A percentile compares a stretch with the other conserved stretches of the same genome.
Evolutionary conservation across 805 yeast species (phyloP).

Genomic region (Zygosaccharomyces lentus): DNA sequence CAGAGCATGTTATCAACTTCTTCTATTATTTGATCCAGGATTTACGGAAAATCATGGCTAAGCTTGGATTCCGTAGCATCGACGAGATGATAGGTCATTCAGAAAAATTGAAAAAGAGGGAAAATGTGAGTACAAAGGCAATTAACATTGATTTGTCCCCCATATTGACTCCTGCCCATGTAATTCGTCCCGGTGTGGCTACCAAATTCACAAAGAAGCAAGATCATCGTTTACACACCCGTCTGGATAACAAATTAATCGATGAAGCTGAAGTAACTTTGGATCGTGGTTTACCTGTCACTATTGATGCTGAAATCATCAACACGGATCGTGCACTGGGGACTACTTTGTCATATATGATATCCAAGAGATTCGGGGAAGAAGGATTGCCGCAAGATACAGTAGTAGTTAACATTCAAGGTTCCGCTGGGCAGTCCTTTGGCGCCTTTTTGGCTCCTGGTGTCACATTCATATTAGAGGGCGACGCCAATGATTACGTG

Average conservation of each 20-base stretch:
- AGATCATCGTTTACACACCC: constrained; percentile 88
- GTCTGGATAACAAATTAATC: constrained; percentile 91
- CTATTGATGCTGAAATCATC: constrained; percentile 86
- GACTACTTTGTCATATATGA: constrained; percentile 88
- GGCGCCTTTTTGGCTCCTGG: constrained; percentile 98
- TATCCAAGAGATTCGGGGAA: constrained; percentile 91
- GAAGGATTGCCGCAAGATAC: constrained; percentile 93
- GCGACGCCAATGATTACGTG: constrained; percentile 97
- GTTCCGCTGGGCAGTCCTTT: constrained; percentile 97
- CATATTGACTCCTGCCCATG: constrained; percentile 93
- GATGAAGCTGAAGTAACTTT: constrained; percentile 95
- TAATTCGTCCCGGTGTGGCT: constrained; percentile 94
- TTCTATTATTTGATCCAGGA: constrained; percentile 93
- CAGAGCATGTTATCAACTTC: constrained; percentile 97
- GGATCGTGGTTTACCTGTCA: constrained; percentile 93
- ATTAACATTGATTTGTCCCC: constrained; percentile 90
- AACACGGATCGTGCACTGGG: constrained; percentile 97
- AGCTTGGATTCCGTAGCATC: constrained; percentile 89
- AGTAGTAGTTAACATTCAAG: constrained; percentile 83
- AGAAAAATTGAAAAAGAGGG: constrained; percentile 81
- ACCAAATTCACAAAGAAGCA: constrained; percentile 89
- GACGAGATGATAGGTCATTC: constrained; percentile 99
- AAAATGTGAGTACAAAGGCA: constrained; percentile 84
- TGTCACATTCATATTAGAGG: constrained; percentile 89
- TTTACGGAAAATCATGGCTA: constrained; percentile 88